Conservation (phyloP, 441 rosid species). For the Bruguiera hainesii region DNA sequence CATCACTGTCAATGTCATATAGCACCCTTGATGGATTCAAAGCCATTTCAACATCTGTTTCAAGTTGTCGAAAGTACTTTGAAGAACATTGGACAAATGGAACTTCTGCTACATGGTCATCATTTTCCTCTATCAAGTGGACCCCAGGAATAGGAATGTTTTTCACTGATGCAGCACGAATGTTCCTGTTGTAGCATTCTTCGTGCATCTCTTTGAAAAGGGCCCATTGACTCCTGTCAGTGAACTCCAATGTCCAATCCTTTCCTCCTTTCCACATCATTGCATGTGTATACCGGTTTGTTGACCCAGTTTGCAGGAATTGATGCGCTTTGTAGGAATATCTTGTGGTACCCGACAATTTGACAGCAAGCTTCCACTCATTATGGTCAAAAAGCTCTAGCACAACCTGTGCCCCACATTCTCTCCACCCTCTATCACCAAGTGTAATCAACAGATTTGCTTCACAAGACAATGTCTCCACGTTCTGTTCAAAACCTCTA, state of each 20-base stretch:
- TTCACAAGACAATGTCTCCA: conserved; percentile 65
- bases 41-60: conserved; percentile 92
- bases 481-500: conserved; percentile 51
- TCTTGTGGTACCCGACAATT: conserved; percentile 56
- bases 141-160: conserved; percentile 95
- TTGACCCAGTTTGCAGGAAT: conserved; percentile 89
- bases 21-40: conserved; percentile 65
- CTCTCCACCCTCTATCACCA: conserved; percentile 95
- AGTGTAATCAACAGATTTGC: conserved; percentile 67
- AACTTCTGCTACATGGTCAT: conserved; percentile 43
- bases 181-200: conserved; percentile 83
- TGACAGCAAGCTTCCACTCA: conserved; percentile 92
- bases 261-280: conserved; percentile 99
- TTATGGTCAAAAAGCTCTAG: conserved; percentile 76
- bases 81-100: conserved; percentile 48
- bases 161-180: conserved; percentile 77
- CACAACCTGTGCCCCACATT: conserved; percentile 61
- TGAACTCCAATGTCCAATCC: conserved; percentile 87
- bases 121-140: conserved; percentile 58
- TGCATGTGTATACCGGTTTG: conserved; percentile 89
- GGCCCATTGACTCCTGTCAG: conserved; percentile 87
- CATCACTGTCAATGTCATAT: conserved; percentile 97
- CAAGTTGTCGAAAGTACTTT: conserved; percentile 67
- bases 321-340: conserved; percentile 84
- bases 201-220: conserved; percentile 97